A percentile compares a stretch with the other conserved stretches of the same genome.
These are phyloP conservation scores for Malania oleifera DNA, from an alignment of 164 flowering plant species.

Conservation along the genomic window DNA sequence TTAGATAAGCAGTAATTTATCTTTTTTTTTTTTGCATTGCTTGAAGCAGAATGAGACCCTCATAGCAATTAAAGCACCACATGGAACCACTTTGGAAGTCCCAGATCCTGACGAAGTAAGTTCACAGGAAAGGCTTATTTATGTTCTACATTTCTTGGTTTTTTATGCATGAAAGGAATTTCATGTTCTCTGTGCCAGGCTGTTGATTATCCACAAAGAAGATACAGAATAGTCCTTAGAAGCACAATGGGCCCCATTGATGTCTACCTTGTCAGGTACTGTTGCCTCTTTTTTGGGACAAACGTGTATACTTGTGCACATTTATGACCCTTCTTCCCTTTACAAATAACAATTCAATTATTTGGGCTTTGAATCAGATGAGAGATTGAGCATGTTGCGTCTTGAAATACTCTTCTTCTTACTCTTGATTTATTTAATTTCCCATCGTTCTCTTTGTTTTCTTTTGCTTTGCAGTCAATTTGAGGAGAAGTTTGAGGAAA, in stretches of 20 bases:
- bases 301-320: neutral
- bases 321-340: neutral
- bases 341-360: neutral
- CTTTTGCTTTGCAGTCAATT: constrained; percentile 44
- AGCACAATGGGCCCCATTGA: constrained; percentile 87
- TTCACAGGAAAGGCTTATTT: neutral
- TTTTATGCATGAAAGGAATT: constrained; percentile 9
- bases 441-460: neutral
- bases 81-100: constrained; percentile 95
- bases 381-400: neutral
- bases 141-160: neutral
- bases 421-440: neutral
- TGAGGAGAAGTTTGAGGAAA: constrained; percentile 79
- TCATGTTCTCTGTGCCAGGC: constrained; percentile 33
- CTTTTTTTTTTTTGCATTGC: constrained; percentile 1
- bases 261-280: constrained; percentile 85
- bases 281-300: neutral
- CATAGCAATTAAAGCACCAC: constrained; percentile 96
- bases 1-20: neutral
- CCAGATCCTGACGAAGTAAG: constrained; percentile 84
- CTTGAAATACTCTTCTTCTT: neutral
- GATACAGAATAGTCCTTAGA: constrained; percentile 75
- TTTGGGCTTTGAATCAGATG: neutral
- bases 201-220: constrained; percentile 70
- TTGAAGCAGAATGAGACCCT: constrained; percentile 62